Percentiles rank a stretch among this genome's conserved stretches.
Evolutionary conservation across 2,329 filamentous ascomycete genomes (phyloP).

Genomic region (Trichophaea hybrida): DNA sequence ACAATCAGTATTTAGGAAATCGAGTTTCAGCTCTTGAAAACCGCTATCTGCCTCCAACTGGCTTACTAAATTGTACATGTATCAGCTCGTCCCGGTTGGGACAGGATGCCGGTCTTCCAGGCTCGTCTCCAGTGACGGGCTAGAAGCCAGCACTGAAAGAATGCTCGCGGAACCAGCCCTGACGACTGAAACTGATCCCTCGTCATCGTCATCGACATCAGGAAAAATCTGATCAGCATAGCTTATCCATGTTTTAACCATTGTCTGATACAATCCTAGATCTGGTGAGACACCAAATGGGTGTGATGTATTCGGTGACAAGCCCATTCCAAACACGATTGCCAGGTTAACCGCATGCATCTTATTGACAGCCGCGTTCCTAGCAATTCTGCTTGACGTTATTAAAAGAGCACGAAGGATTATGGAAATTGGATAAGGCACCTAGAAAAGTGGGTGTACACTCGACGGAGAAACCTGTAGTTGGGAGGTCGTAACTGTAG

Average conservation of each 20-base stretch:
- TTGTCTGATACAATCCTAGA: conserved; percentile 27
- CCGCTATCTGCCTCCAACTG: no score
- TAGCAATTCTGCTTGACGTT: conserved; percentile 22
- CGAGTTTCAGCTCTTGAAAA: no score
- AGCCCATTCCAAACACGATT: conserved; percentile 28
- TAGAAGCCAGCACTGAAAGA: neutral
- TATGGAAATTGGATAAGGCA: neutral
- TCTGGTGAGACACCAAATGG: conserved; percentile 26
- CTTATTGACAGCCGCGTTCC: conserved; percentile 26
- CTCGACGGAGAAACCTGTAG: conserved; percentile 27
- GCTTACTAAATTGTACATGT: no score
- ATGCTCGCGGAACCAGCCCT: neutral
- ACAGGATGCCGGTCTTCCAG: no score
- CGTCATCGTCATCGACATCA: conserved; percentile 23
- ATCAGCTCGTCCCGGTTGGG: no score
- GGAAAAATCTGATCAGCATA: conserved; percentile 26
- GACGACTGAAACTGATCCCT: conserved; percentile 1
- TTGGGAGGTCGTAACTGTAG: conserved; percentile 23
- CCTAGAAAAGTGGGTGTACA: conserved; percentile 27
- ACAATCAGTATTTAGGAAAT: no score
- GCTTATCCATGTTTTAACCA: conserved; percentile 27
- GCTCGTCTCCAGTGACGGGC: no score
- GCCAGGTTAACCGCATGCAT: conserved; percentile 28
- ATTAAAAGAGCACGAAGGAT: conserved; percentile 2
- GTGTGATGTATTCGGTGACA: conserved; percentile 24